These are phyloP conservation scores for Fusarium lateritium DNA, from an alignment of 2,329 filamentous ascomycete species.

Conservation along the genomic window DNA sequence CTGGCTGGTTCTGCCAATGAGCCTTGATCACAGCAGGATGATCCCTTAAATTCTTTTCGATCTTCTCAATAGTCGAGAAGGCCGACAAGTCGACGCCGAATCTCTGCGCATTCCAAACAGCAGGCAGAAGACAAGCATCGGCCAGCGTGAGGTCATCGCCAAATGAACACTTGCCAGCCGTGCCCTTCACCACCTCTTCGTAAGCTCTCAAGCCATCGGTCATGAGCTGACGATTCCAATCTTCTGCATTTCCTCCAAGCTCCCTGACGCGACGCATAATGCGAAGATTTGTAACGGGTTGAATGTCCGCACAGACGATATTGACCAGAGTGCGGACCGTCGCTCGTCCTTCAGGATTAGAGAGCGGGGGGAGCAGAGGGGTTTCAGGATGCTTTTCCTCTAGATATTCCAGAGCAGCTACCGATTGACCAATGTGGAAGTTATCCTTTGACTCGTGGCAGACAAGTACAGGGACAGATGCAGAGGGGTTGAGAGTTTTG, in stretches of 20 bases:
- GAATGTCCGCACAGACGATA: slow-evolving; percentile 70
- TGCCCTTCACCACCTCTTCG: slow-evolving; percentile 59
- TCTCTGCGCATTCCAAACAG: slow-evolving; percentile 69
- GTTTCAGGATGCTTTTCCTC: slow-evolving; percentile 66
- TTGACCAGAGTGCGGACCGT: slow-evolving; percentile 66
- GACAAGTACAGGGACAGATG: slow-evolving; percentile 68
- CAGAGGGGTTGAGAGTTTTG: slow-evolving; percentile 65
- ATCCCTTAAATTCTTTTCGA: slow-evolving; percentile 63
- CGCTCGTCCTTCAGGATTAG: slow-evolving; percentile 61
- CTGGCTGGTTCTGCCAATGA: slow-evolving; percentile 68
- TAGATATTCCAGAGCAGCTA: slow-evolving; percentile 74
- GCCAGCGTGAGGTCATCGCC: slow-evolving; percentile 70
- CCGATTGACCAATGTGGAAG: slow-evolving; percentile 68
- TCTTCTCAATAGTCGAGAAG: slow-evolving; percentile 63
- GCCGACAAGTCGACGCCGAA: slow-evolving; percentile 66
- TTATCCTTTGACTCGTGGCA: slow-evolving; percentile 49
- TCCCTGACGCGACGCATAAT: slow-evolving; percentile 65
- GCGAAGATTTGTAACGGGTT: slow-evolving; percentile 72
- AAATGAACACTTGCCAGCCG: slow-evolving; percentile 67
- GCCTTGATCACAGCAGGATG: slow-evolving; percentile 67
- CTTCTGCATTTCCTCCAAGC: slow-evolving; percentile 59
- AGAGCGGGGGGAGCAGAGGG: slow-evolving; percentile 65
- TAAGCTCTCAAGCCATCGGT: slow-evolving; percentile 69
- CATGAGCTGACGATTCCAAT: slow-evolving; percentile 68
- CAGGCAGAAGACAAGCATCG: slow-evolving; percentile 71